Evolutionary conservation across 75 land plant species (phyloP), one percentile per base, ranked within the genome.

Genomic region (Gnetum montanum): DNA sequence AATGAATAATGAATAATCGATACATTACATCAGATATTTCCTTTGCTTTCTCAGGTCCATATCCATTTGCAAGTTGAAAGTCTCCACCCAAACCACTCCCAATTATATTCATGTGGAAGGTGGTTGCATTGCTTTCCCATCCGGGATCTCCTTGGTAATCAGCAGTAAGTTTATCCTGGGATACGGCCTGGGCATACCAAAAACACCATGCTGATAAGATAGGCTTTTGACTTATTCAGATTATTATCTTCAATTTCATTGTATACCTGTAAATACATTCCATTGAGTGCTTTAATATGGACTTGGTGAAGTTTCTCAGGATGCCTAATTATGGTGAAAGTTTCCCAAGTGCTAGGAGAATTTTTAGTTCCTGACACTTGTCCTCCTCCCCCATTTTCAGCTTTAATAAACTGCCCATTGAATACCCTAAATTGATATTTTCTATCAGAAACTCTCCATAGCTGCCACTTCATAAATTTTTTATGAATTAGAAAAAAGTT

Each of bases 21-120:
- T 31, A 31, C 8, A 31, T 47, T 65, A 88, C 94, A 67, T 66
- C 46, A 29, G 80, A 69, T 53, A 90, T 75, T 30, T 67, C 22
- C 35, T 63, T 60, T 13, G 88, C 96, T 37, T 66, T 54, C 20
- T 72, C 66, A 24, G 57, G 63, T 34, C 84, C 93, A 77, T 68
- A 80, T 8, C 96, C 96, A 76, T 90, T 90, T 22, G 81, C 84
- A 64, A 90, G 84, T 47, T 90, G 96, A 58, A 67, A 90, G 61
- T 90, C 87, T 35, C 92, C 92, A 73, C 76, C 80, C 58, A 83
- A 59, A 54, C 56, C 79, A 50, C 73, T 78, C 12, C 68, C 59
- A 29, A 61, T 58, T 49, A 90, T 77, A 46, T 47, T 71, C 82
- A 86, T 79, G 22, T 82, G 58, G 72, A 86, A 86, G 18, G 83